Base-by-base conservation (phyloP, 768 basidiomycete species). In the Amylocystis lapponica region DNA sequence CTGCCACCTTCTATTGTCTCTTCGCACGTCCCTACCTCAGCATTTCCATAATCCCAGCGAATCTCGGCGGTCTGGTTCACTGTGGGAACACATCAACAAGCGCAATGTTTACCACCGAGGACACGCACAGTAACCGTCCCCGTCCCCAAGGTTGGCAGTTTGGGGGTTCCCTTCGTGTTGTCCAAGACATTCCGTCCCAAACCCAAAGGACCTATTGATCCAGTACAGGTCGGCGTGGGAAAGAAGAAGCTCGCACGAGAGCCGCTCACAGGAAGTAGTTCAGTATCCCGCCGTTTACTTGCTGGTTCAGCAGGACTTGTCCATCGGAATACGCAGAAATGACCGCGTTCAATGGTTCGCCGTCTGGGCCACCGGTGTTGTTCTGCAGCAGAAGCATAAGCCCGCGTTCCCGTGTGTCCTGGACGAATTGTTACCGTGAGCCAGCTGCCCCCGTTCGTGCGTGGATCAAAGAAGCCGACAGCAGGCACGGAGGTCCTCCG, bases 261-360 rank as follows among this genome's bases (percentile, higher is more conserved):
- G n/a, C n/a, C n/a, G n/a, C n/a, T n/a, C n/a, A 91, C 88, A 82
- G 64, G 57, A 80, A 86, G 65, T 83, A 94, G 58, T 93, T 95
- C 29, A 78, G 70, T 39, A 92, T 64, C 3, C 92, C 90, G 12
- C 92, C 92, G 36, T 84, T 61, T 3, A 57, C 53, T 51, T 77
- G 59, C 13, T 67, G 66, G 50, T 83, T 76, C 19, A 77, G 70
- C 34, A 92, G 72, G 2, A 94, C 85, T 4, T 62, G 68, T 3
- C 70, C 47, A 53, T 90, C 85, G 3, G 92, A 95, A 34, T 80
- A 70, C 8, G 74, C 85, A 19, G 86, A 82, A 17, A 96, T 66
- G 54, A 96, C 86, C 41, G 72, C 69, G 54, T 96, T 96, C 33
- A 95, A 62, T 5, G 92, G 92, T 66, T 95, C 93, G 27, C 89